These are phyloP conservation scores for Herpetospermum pedunculosum DNA, from an alignment of 306 rosid genomes.

Conservation along the genomic window DNA sequence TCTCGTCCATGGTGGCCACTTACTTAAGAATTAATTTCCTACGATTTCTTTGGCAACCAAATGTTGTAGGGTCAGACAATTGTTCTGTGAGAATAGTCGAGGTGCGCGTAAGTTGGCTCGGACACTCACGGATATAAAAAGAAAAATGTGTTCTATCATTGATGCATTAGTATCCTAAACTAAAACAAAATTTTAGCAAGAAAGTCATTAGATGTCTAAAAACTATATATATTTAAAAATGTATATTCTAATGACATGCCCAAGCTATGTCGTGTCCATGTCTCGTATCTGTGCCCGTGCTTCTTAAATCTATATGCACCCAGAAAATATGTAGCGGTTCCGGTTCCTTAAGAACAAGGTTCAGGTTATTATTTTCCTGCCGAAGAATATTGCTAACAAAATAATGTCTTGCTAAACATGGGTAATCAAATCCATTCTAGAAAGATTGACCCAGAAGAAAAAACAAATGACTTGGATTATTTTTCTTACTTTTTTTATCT, in stretches of 20 bases:
- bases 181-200: neutral
- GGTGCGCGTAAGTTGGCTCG: no score
- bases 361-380: neutral
- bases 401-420: neutral
- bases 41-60: no score
- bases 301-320: neutral
- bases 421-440: neutral
- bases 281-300: neutral
- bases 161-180: neutral
- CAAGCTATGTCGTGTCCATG: neutral
- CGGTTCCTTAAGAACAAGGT: neutral
- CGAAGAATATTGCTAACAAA: neutral
- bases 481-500: neutral
- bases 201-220: neutral
- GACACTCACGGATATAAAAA: no score
- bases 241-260: neutral
- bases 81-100: no score
- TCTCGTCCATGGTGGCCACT: no score
- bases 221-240: neutral
- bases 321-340: neutral
- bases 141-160: neutral
- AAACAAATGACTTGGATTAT: neutral
- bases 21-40: no score
- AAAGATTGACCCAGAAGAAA: neutral
- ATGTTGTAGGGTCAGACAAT: no score